A percentile compares a stretch with the other conserved stretches of the same genome.
Conservation (phyloP, 345 rosid species). For the Schrenkiella parvula region DNA sequence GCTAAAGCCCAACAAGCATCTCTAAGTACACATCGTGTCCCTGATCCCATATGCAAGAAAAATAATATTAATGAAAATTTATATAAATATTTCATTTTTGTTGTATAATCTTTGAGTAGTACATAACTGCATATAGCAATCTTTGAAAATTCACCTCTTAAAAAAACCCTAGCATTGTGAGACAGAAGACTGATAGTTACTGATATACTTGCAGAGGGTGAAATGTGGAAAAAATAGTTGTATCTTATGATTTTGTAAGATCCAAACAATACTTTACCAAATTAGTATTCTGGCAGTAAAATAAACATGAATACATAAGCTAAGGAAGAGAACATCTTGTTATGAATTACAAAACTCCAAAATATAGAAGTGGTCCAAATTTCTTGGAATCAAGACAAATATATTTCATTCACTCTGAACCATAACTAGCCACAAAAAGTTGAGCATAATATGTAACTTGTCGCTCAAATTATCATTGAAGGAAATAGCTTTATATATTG, state of each 20-base stretch:
- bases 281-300: background rate
- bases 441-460: constrained; percentile 4
- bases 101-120: background rate
- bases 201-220: constrained; percentile 14
- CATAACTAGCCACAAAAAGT: constrained; percentile 17
- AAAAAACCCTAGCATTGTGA: background rate
- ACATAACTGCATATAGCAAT: background rate
- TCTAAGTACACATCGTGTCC: background rate
- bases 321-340: constrained; percentile 17
- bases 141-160: background rate
- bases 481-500: background rate
- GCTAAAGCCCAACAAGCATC: constrained; percentile 7
- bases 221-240: constrained; percentile 25
- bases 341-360: constrained; percentile 10
- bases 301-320: constrained; percentile 4
- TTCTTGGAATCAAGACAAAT: constrained; percentile 25
- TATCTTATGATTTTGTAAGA: constrained; percentile 14
- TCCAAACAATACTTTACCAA: constrained; percentile 12
- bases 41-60: background rate
- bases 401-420: constrained; percentile 30
- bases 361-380: constrained; percentile 25
- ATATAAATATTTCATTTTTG: background rate
- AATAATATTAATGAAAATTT: background rate
- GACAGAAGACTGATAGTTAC: constrained; percentile 17
- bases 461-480: background rate